phyloP scores from a whole-genome alignment of 768 basidiomycete species.

The Suillus sp. region DNA sequence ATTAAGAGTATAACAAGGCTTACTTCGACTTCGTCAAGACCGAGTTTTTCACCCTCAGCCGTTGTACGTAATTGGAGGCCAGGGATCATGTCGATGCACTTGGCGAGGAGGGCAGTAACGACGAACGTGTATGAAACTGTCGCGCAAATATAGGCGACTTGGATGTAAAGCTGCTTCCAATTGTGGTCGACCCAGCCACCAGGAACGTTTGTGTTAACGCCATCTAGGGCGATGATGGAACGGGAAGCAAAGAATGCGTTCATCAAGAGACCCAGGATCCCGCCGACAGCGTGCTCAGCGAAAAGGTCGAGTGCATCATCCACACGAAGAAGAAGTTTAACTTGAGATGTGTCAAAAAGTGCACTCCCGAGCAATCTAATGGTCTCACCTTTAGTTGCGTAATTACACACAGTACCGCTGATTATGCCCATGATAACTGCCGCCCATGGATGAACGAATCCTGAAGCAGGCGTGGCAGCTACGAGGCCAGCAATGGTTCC shows the following conservation, averaged over 20 bases:
- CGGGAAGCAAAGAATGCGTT: conserved; percentile 78
- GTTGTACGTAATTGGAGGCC: conserved; percentile 57
- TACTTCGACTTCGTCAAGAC: conserved; percentile 76
- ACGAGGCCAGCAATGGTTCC: conserved; percentile 90
- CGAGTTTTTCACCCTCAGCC: conserved; percentile 58
- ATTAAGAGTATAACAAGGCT: conserved; percentile 17
- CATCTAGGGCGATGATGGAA: conserved; percentile 67
- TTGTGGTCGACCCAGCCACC: conserved; percentile 78
- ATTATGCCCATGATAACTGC: conserved; percentile 76
- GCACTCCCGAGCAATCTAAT: not conserved
- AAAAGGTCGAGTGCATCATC: conserved; percentile 94
- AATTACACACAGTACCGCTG: conserved; percentile 74
- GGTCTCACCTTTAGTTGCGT: conserved; percentile 74
- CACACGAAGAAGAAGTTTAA: conserved; percentile 67
- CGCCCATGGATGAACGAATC: conserved; percentile 77
- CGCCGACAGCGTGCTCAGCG: conserved; percentile 88
- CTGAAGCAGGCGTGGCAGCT: conserved; percentile 86
- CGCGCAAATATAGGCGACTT: conserved; percentile 65
- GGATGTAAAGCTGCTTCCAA: conserved; percentile 81
- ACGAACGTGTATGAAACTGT: conserved; percentile 61
- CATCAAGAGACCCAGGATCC: conserved; percentile 70
- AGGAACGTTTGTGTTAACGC: conserved; percentile 49
- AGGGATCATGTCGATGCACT: conserved; percentile 56
- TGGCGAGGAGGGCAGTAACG: conserved; percentile 61
- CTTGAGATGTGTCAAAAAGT: conserved; percentile 37